Base-by-base conservation (phyloP, 441 rosid species). In the Oxalis stricta region DNA sequence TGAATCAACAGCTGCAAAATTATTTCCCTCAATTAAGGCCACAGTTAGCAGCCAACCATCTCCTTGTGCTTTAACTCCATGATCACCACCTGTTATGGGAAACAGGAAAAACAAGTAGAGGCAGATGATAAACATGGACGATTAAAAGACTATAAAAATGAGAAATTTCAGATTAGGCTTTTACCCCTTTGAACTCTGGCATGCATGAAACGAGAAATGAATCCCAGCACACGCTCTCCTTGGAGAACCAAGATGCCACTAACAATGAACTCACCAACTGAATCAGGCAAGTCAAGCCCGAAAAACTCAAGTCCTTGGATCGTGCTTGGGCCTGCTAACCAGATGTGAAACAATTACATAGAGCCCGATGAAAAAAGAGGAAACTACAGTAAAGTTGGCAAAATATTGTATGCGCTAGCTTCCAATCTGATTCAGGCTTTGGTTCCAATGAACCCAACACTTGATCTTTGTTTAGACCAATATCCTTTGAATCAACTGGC, bases 271-370 rank as follows among this genome's bases (percentile, higher is more conserved):
- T 89, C 96, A 46, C 96, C 95, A 41, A 85, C 19, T 19, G 98
- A 89, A 70, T 89, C 98, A n/a, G 96, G 98, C 44, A 89, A 61
- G 59, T 89, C 98, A 55, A 89, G 84, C 62, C 96, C 94, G 40
- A 68, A 72, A 73, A 89, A 85, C 64, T 85, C 98, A 28, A 89
- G 78, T 52, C 98, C 98, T 62, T 82, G 83, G 60, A 84, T 63
- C 43, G 73, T 18, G 54, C 71, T 73, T 18, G 92, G 76, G 46
- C 64, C 52, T 11, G 76, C 71, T 17, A 80, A 48, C 75, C 85
- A 73, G 34, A 85, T 66, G 64, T 85, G 98, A 37, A 76, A n/a
- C 58, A 55, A 76, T 56, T 18, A 72, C 83, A 71, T 89, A 89
- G 13, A 79, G 21, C 48, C 75, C 88, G 38, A 85, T 66, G 46